A percentile compares a stretch with the other conserved stretches of the same genome.
Conservation (phyloP, 768 basidiomycete species). For the Tylopilus subfusipes region DNA sequence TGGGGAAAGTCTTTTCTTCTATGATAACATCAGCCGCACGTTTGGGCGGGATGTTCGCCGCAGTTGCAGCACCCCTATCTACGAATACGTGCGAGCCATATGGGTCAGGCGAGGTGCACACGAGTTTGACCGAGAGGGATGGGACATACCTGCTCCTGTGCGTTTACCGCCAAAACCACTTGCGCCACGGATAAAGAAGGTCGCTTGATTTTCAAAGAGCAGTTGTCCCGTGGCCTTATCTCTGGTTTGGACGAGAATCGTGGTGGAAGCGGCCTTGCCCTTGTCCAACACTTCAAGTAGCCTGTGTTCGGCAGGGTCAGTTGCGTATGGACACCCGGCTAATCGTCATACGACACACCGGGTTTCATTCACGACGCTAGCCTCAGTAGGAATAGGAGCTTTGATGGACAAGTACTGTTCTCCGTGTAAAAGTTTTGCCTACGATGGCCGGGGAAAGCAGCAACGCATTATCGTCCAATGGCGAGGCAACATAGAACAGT, state of each 20-base stretch:
- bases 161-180: constrained; percentile 98
- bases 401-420: constrained; percentile 93
- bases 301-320: constrained; percentile 35
- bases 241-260: constrained; percentile 70
- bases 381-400: constrained; percentile 81
- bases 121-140: constrained; percentile 2
- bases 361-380: constrained; percentile 69
- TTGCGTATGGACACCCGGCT: neutral
- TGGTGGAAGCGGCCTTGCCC: constrained; percentile 92
- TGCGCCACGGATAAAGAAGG: constrained; percentile 86
- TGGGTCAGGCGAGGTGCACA: neutral
- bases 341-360: constrained; percentile 38
- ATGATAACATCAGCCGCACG: constrained; percentile 80
- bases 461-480: neutral
- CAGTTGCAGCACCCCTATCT: constrained; percentile 91
- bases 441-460: neutral
- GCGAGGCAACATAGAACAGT: neutral
- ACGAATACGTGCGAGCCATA: neutral
- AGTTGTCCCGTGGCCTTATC: constrained; percentile 75
- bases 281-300: constrained; percentile 81
- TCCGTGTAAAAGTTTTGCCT: constrained; percentile 97
- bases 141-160: constrained; percentile 61
- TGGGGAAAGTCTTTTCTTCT: constrained; percentile 80
- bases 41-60: constrained; percentile 74
- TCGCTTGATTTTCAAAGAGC: constrained; percentile 90